phyloP scores from a whole-genome alignment of 208 protist genomes.

The Trypanosoma scelopori region DNA sequence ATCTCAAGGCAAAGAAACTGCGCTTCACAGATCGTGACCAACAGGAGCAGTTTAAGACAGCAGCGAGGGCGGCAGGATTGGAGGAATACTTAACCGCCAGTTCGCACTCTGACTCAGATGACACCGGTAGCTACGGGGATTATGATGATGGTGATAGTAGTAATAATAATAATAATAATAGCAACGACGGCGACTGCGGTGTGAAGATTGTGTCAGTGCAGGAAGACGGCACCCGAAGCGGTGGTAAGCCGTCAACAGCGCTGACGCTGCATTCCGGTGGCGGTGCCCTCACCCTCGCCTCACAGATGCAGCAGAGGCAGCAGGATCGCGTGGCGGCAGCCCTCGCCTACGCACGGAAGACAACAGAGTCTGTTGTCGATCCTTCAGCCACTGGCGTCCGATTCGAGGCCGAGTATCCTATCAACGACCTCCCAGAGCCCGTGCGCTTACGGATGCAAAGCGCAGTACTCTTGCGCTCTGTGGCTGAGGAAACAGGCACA shows the following conservation, averaged over 20 bases:
- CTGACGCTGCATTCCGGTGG: slow-evolving; percentile 8
- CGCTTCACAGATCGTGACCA: slow-evolving; percentile 60
- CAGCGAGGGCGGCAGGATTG: slow-evolving; percentile 68
- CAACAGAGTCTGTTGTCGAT: slow-evolving; percentile 45
- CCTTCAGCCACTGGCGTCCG: slow-evolving; percentile 47
- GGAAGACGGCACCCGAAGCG: slow-evolving; percentile 24
- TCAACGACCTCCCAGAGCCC: slow-evolving; percentile 79
- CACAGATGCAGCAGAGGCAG: slow-evolving; percentile 42
- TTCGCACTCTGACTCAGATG: slow-evolving; percentile 34
- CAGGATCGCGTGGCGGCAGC: slow-evolving; percentile 65
- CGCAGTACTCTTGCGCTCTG: slow-evolving; percentile 45
- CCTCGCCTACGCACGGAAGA: slow-evolving; percentile 74
- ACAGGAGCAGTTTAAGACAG: slow-evolving; percentile 58
- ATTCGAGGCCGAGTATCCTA: slow-evolving; percentile 78
- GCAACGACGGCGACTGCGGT: slow-evolving; percentile 34
- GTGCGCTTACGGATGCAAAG: slow-evolving; percentile 72
- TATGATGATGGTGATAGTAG: slow-evolving; percentile 27
- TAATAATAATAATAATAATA: slow-evolving; percentile 34
- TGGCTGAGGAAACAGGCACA: slow-evolving; percentile 66
- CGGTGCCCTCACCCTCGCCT: slow-evolving; percentile 10
- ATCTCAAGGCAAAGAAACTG: slow-evolving; percentile 60
- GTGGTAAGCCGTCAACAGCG: slow-evolving; percentile 19
- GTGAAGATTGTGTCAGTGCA: slow-evolving; percentile 27
- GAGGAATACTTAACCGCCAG: slow-evolving; percentile 71
- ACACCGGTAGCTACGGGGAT: slow-evolving; percentile 38